Evolutionary conservation across 306 rosid genomes (phyloP).

Genomic region (Medicago truncatula): MtrunA17r5.0-ANR NC_053045.1:28420001-28420500

Average conservation of each 20-base stretch:
- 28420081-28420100: neutral
- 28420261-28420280: constrained; percentile 30
- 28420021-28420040: neutral
- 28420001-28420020: constrained; percentile 30
- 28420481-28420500: neutral
- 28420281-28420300: no score
- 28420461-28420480: constrained; percentile 33
- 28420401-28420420: constrained; percentile 38
- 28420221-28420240: neutral
- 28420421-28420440: no score
- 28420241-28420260: constrained; percentile 33
- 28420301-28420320: no score
- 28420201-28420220: neutral
- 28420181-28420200: neutral
- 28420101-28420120: constrained; percentile 3
- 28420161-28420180: neutral
- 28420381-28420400: constrained; percentile 24
- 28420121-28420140: no score
- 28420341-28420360: constrained; percentile 5
- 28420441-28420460: no score
- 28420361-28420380: constrained; percentile 30
- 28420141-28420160: constrained; percentile 12
- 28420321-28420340: constrained; percentile 22
- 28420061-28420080: neutral
- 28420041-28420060: neutral